A percentile compares a stretch with the other conserved stretches of the same genome.
Conservation (phyloP, 768 basidiomycete genomes). For the Russula olivacea region DNA sequence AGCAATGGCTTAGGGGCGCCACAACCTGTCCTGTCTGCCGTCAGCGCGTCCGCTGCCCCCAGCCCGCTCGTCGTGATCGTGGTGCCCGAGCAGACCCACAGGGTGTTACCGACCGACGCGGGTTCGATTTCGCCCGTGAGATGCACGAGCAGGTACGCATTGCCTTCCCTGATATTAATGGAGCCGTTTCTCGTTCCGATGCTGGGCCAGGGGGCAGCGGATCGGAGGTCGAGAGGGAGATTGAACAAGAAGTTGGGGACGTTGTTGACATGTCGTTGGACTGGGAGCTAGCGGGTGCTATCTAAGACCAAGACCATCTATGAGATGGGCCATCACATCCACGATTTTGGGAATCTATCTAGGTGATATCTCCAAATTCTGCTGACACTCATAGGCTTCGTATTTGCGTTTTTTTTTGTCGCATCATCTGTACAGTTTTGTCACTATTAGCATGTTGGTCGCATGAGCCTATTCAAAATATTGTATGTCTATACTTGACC, state of each 20-base stretch:
- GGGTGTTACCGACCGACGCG: constrained; percentile 1
- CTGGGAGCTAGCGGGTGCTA: constrained; percentile 5
- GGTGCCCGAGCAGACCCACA: constrained; percentile 1
- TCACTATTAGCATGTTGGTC: no score
- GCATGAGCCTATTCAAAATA: constrained; percentile 9
- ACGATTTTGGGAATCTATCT: background rate
- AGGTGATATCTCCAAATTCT: constrained; percentile 4
- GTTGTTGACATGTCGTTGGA: constrained; percentile 14
- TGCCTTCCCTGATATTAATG: constrained; percentile 1
- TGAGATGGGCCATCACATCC: constrained; percentile 6
- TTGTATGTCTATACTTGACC: background rate
- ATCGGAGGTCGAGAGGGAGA: constrained; percentile 9
- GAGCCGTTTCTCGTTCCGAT: constrained; percentile 1
- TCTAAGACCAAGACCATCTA: constrained; percentile 8
- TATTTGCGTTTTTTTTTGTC: background rate
- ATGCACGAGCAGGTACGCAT: constrained; percentile 14
- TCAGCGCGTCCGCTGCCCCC: constrained; percentile 43
- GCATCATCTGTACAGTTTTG: constrained; percentile 16
- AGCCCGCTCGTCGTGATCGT: constrained; percentile 14
- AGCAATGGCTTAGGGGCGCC: constrained; percentile 80
- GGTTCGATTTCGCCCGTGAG: constrained; percentile 4
- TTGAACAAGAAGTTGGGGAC: constrained; percentile 8
- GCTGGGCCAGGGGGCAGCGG: background rate
- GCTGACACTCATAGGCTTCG: background rate
- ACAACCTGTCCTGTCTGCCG: constrained; percentile 81